Conservation (phyloP, 2,329 filamentous ascomycete species). For the Fusarium temperatum region DNA sequence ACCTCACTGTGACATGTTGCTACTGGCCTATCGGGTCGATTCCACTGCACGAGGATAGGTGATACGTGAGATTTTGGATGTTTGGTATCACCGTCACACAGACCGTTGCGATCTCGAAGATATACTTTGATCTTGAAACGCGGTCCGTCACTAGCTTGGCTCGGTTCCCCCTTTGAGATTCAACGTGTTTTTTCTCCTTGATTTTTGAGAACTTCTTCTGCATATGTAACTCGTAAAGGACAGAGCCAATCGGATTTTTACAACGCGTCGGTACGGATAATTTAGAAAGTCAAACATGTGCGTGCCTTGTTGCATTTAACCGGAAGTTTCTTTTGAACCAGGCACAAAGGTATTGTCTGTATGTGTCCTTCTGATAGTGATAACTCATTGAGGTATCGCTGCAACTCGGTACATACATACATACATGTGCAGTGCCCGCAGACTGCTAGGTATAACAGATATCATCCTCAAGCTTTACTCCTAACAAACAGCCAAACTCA, state of each 20-base stretch:
- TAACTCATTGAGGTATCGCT: neutral
- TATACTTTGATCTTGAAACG: conserved; percentile 14
- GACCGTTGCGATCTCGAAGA: neutral
- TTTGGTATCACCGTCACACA: neutral
- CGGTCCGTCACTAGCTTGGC: neutral
- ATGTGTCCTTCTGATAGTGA: neutral
- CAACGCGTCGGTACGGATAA: neutral
- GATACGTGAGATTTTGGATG: neutral
- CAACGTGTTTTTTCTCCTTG: neutral
- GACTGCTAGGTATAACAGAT: neutral
- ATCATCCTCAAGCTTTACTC: neutral
- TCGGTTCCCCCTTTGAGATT: neutral
- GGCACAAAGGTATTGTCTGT: neutral
- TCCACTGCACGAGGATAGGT: neutral
- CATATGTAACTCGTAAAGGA: neutral
- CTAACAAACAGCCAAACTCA: neutral
- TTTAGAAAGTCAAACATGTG: neutral
- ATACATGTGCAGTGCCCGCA: neutral
- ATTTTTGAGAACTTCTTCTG: neutral
- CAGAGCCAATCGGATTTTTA: neutral
- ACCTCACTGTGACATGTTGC: neutral
- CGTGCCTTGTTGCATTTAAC: neutral
- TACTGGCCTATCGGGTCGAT: conserved; percentile 12
- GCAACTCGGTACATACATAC: neutral
- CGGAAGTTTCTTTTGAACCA: neutral